Conservation (phyloP, 2,329 filamentous ascomycete genomes). For the Alternaria gansuensis region DNA sequence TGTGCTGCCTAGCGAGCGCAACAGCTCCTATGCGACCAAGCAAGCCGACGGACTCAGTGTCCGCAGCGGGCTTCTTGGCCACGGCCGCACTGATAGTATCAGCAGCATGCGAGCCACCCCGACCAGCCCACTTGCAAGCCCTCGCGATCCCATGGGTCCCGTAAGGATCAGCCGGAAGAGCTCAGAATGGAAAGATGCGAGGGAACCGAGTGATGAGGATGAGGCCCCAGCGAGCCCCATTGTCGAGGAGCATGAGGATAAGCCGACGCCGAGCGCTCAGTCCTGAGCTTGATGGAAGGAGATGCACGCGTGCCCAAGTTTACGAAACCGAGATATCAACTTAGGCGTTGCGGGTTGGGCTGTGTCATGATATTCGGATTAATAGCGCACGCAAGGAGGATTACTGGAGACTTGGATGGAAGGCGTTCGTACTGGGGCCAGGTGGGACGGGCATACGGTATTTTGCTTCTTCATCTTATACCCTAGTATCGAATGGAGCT, state of each 20-base stretch:
- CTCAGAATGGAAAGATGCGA: slow-evolving; percentile 50
- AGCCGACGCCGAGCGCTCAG: slow-evolving; percentile 8
- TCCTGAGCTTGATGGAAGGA: neutral
- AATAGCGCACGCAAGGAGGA: neutral
- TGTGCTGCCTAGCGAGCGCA: slow-evolving; percentile 76
- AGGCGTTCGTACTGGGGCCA: neutral
- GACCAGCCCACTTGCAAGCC: slow-evolving; percentile 69
- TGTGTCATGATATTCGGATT: slow-evolving; percentile 15
- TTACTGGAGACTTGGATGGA: slow-evolving; percentile 1
- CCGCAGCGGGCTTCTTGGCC: slow-evolving; percentile 78
- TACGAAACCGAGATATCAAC: neutral
- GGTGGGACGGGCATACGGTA: slow-evolving; percentile 3
- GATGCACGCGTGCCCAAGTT: neutral
- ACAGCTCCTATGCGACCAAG: slow-evolving; percentile 76
- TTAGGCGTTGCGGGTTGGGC: slow-evolving; percentile 6
- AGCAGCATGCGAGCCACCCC: slow-evolving; percentile 69
- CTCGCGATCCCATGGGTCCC: slow-evolving; percentile 49
- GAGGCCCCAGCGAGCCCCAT: slow-evolving; percentile 31
- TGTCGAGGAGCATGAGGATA: slow-evolving; percentile 21
- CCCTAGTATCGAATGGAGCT: slow-evolving; percentile 25
- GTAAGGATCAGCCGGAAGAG: slow-evolving; percentile 46
- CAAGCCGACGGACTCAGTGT: slow-evolving; percentile 76
- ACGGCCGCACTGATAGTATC: slow-evolving; percentile 82
- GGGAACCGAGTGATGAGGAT: slow-evolving; percentile 41
- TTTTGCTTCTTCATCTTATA: slow-evolving; percentile 24